Conservation (phyloP, 2,329 filamentous ascomycete genomes). For the Clonostachys chloroleuca region DNA sequence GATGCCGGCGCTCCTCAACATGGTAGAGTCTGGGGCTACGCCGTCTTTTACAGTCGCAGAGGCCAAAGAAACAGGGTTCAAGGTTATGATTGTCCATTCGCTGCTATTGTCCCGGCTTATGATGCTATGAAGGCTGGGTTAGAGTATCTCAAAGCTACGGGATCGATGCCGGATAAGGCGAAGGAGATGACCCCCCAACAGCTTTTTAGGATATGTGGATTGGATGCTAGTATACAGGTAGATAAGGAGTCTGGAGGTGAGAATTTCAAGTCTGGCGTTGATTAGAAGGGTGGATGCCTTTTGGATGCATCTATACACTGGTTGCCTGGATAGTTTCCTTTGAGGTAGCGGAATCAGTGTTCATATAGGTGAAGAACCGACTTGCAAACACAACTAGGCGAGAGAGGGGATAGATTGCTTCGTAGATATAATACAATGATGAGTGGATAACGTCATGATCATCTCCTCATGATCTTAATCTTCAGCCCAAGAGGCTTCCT, state of each 20-base stretch:
- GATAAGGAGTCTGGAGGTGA: constrained; percentile 20
- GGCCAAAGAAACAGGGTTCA: constrained; percentile 51
- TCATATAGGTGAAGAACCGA: no score
- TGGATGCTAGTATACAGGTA: constrained; percentile 42
- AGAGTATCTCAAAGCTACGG: constrained; percentile 26
- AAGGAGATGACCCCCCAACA: constrained; percentile 36
- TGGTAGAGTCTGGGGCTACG: constrained; percentile 50
- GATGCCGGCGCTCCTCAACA: constrained; percentile 50
- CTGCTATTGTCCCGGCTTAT: constrained; percentile 41
- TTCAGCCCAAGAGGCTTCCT: constrained; percentile 70
- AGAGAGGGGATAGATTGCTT: no score
- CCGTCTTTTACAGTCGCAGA: constrained; percentile 47
- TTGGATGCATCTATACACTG: no score
- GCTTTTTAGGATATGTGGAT: constrained; percentile 45
- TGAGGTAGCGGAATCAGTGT: no score
- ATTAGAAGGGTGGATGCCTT: no score
- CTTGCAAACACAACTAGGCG: no score
- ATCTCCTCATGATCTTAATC: constrained; percentile 2
- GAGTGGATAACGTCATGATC: no score
- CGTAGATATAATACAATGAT: no score
- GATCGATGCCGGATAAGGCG: constrained; percentile 22
- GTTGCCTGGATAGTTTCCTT: no score
- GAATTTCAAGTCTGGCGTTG: no score
- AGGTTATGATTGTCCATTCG: constrained; percentile 54
- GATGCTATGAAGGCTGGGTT: constrained; percentile 31